These are phyloP conservation scores for Coelastrella sp. DNA, from an alignment of 139 green algal species.

Conservation along the genomic window DNA sequence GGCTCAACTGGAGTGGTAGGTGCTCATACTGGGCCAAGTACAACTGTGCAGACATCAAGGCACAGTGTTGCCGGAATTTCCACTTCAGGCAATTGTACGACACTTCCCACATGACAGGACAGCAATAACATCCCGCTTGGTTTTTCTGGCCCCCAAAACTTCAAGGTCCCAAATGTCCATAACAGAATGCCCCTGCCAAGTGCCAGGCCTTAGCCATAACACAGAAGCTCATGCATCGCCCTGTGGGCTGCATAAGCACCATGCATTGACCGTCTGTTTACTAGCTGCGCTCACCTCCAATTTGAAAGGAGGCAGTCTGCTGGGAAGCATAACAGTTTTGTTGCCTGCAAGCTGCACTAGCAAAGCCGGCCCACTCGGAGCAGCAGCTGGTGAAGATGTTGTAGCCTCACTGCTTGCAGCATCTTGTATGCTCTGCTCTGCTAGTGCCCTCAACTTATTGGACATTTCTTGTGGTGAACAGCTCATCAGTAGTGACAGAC, in stretches of 20 bases:
- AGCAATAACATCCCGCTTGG: background rate
- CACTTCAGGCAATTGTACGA: background rate
- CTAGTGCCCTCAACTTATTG: background rate
- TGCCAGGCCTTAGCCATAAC: background rate
- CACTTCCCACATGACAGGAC: background rate
- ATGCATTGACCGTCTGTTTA: background rate
- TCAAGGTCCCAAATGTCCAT: no score
- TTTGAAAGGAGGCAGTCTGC: conserved; percentile 39
- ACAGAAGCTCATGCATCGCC: no score
- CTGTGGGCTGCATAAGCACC: background rate
- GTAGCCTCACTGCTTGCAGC: background rate
- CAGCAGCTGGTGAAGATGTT: no score
- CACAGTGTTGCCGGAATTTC: background rate
- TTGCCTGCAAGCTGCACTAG: background rate
- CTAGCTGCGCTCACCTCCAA: conserved; percentile 14
- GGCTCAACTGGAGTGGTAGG: conserved; percentile 39
- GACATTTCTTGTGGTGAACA: conserved; percentile 13
- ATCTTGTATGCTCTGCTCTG: conserved; percentile 2
- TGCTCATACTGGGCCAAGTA: conserved; percentile 41
- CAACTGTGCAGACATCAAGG: conserved; percentile 6
- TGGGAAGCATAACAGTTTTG: background rate
- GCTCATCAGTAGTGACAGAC: background rate
- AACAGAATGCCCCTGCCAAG: no score
- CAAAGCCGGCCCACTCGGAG: background rate
- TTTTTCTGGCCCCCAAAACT: no score